A percentile compares a stretch with the other conserved stretches of the same genome.
Conservation (phyloP, 2,329 filamentous ascomycete species). For the Neophaeococcomyces mojaviensis region DNA sequence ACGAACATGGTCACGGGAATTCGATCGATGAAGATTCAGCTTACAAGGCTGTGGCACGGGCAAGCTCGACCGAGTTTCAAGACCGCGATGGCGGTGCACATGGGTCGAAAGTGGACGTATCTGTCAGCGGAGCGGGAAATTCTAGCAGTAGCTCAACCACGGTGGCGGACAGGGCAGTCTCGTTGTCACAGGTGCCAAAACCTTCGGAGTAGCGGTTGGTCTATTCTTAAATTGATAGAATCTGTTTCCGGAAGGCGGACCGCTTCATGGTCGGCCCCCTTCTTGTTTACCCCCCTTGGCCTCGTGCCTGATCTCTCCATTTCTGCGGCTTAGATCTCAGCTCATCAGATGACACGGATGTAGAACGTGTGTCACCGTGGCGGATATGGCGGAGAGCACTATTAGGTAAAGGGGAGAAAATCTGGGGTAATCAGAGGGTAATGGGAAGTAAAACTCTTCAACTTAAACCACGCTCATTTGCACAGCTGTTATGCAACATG, state of each 20-base stretch:
- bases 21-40: constrained; percentile 19
- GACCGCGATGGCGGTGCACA: background rate
- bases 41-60: constrained; percentile 10
- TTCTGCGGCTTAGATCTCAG: too few species aligned
- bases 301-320: too few species aligned
- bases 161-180: constrained; percentile 1
- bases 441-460: constrained; percentile 4
- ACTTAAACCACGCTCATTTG: background rate
- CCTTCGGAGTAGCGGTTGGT: background rate
- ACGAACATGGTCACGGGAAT: constrained; percentile 12
- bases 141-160: constrained; percentile 6
- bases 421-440: constrained; percentile 6
- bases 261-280: background rate
- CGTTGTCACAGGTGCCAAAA: background rate
- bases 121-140: background rate
- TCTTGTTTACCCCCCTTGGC: too few species aligned
- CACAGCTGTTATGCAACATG: background rate
- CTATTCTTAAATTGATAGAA: background rate
- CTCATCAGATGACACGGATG: too few species aligned
- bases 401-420: constrained; percentile 4
- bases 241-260: background rate
- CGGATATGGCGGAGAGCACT: background rate
- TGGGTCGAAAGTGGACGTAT: background rate
- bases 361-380: too few species aligned
- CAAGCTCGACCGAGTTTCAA: background rate